These are phyloP conservation scores for Penicillium psychrosexuale DNA, from an alignment of 2,329 filamentous ascomycete genomes.

Conservation along the genomic window DNA sequence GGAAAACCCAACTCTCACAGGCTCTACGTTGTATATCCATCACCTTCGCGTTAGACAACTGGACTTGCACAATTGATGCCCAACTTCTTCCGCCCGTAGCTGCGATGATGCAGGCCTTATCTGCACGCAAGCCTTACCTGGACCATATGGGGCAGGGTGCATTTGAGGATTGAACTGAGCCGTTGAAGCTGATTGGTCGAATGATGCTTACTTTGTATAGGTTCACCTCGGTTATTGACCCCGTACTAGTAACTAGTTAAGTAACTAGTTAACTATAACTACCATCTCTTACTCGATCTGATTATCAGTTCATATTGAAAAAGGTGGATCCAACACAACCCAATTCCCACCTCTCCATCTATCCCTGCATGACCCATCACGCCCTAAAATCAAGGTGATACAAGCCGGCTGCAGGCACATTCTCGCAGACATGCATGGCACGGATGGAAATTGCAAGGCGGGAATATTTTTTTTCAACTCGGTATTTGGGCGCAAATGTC, in stretches of 20 bases:
- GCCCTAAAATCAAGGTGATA: not conserved
- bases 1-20: not conserved
- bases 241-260: not conserved
- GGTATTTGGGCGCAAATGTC: slow-evolving; percentile 6
- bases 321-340: not conserved
- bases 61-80: slow-evolving; percentile 9
- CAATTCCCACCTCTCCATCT: not conserved
- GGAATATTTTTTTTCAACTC: not conserved
- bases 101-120: not conserved
- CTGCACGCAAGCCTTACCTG: slow-evolving; percentile 9
- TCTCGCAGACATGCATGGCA: not conserved
- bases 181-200: not conserved
- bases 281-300: not conserved
- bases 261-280: no score
- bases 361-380: not conserved
- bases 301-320: not conserved
- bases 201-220: no score
- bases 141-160: not conserved
- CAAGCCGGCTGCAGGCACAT: slow-evolving; percentile 3
- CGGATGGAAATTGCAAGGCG: not conserved
- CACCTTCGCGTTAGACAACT: not conserved
- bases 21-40: not conserved
- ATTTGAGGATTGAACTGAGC: not conserved
- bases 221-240: not conserved
- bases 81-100: slow-evolving; percentile 1